Conservation (phyloP, 345 rosid genomes). For the Hibiscus tridactylites region DNA sequence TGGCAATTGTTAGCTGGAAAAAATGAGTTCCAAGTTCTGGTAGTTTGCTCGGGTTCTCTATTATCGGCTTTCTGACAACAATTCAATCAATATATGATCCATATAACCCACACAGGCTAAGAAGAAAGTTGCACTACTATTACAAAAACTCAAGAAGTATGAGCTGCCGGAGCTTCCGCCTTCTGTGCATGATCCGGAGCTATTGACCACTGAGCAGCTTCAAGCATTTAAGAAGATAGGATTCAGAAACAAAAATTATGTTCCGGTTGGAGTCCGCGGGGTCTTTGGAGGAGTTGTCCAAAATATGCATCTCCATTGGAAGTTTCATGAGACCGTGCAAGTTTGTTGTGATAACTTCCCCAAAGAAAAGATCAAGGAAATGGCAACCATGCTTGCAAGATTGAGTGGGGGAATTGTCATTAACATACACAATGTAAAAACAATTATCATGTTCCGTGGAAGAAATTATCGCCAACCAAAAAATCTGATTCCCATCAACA, state of each 20-base stretch:
- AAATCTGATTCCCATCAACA: slow-evolving; percentile 80
- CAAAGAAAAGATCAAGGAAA: slow-evolving; percentile 86
- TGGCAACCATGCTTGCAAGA: slow-evolving; percentile 88
- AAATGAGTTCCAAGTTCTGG: not conserved
- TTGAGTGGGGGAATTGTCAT: slow-evolving; percentile 87
- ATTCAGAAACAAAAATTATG: slow-evolving; percentile 80
- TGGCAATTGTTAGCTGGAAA: not conserved
- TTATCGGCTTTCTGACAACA: not conserved
- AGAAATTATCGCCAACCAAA: slow-evolving; percentile 97
- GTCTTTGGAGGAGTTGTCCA: slow-evolving; percentile 98
- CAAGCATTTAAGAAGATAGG: slow-evolving; percentile 88
- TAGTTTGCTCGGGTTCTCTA: not conserved
- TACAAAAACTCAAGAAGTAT: slow-evolving; percentile 89
- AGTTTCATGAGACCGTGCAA: slow-evolving; percentile 97
- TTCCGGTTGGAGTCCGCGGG: slow-evolving; percentile 96
- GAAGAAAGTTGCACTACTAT: slow-evolving; percentile 82
- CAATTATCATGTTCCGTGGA: slow-evolving; percentile 94
- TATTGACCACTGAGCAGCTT: slow-evolving; percentile 68
- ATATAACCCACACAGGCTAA: slow-evolving; percentile 53
- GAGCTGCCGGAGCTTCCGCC: slow-evolving; percentile 86
- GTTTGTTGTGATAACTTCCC: slow-evolving; percentile 94
- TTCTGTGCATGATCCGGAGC: slow-evolving; percentile 88
- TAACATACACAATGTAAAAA: slow-evolving; percentile 79
- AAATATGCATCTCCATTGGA: slow-evolving; percentile 98
- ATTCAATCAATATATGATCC: not conserved